phyloP scores from a whole-genome alignment of 2,329 filamentous ascomycete genomes.

The Colletotrichum costaricense region DNA sequence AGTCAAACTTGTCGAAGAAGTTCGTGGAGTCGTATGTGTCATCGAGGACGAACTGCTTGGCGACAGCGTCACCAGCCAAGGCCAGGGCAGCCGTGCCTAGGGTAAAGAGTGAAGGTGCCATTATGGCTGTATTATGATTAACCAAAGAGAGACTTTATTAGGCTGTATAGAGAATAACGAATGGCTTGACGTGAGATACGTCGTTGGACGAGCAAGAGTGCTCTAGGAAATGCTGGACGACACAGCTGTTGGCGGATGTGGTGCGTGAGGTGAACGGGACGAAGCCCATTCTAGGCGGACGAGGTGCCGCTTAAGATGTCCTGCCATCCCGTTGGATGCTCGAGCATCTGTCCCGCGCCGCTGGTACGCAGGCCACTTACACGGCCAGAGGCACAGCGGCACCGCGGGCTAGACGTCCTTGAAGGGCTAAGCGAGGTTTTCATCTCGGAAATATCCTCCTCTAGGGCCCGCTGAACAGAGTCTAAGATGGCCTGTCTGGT shows the following conservation, averaged over 20 bases:
- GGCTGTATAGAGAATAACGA: slow-evolving; percentile 41
- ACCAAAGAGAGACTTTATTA: slow-evolving; percentile 42
- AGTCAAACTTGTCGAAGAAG: slow-evolving; percentile 61
- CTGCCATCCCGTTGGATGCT: neutral
- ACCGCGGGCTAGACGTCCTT: neutral
- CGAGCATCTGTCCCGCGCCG: neutral
- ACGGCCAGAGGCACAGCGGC: neutral
- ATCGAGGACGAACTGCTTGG: slow-evolving; percentile 49
- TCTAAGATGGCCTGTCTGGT: neutral
- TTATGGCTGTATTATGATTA: slow-evolving; percentile 41
- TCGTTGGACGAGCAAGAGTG: slow-evolving; percentile 52
- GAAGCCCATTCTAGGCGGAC: neutral
- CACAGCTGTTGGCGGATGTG: slow-evolving; percentile 19
- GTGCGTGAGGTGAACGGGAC: slow-evolving; percentile 13
- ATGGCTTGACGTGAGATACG: slow-evolving; percentile 57
- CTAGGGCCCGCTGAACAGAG: neutral
- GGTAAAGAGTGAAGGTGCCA: slow-evolving; percentile 55
- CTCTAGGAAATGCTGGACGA: slow-evolving; percentile 38
- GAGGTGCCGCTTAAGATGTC: slow-evolving; percentile 25
- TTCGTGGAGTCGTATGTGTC: slow-evolving; percentile 55
- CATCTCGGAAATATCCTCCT: neutral
- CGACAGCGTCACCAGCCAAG: slow-evolving; percentile 46
- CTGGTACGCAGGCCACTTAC: slow-evolving; percentile 1
- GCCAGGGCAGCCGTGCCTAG: slow-evolving; percentile 52
- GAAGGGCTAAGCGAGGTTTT: neutral